Percentiles rank a stretch among this genome's conserved stretches.
Evolutionary conservation across 2,329 filamentous ascomycete genomes (phyloP).

Genomic region (Aureobasidium sp.): DNA sequence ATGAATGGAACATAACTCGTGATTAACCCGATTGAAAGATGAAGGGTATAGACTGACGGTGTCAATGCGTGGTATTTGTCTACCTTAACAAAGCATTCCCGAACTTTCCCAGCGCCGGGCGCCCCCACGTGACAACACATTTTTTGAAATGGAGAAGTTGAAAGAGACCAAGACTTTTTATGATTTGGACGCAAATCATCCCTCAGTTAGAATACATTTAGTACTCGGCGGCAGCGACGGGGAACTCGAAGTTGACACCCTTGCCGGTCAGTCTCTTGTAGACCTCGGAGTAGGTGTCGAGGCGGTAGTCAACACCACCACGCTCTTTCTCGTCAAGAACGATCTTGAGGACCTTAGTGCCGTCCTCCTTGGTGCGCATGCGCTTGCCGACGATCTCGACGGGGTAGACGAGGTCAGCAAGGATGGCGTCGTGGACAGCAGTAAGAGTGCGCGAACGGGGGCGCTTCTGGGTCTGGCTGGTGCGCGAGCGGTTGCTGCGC

Average conservation of each 20-base stretch:
- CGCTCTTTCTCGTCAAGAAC: constrained; percentile 99
- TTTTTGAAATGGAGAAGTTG: constrained; percentile 1
- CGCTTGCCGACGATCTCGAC: constrained; percentile 99
- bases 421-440: constrained; percentile 97
- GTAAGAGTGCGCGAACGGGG: constrained; percentile 96
- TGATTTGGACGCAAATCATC: constrained; percentile 14
- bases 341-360: constrained; percentile 97
- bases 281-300: constrained; percentile 99
- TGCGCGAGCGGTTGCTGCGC: constrained; percentile 94
- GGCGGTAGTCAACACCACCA: constrained; percentile 96
- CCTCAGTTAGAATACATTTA: constrained; percentile 45
- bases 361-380: constrained; percentile 96
- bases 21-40: constrained; percentile 10
- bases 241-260: constrained; percentile 97
- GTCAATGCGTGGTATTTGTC: constrained; percentile 15
- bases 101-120: constrained; percentile 12
- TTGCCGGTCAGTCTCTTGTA: constrained; percentile 97
- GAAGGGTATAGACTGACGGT: constrained; percentile 5
- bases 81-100: constrained; percentile 7
- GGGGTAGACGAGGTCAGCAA: constrained; percentile 96
- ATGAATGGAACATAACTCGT: constrained; percentile 5
- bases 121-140: constrained; percentile 17
- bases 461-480: constrained; percentile 97
- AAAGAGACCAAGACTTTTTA: constrained; percentile 14
- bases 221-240: constrained; percentile 75